These are phyloP conservation scores for Colletotrichum tropicale DNA, from an alignment of 2,329 filamentous ascomycete genomes.

Conservation along the genomic window DNA sequence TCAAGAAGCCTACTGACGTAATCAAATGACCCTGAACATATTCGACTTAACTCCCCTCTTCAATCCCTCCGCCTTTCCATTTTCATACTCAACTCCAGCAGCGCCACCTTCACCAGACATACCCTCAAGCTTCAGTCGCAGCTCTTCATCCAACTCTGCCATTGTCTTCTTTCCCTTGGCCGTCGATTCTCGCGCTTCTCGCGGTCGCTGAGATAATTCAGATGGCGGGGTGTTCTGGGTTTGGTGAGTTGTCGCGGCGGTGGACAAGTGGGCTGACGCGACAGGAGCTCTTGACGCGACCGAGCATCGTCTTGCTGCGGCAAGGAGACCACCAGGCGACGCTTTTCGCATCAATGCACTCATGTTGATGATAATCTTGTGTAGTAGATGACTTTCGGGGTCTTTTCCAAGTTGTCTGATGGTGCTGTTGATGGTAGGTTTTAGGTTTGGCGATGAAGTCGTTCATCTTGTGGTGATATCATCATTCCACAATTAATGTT, in stretches of 20 bases:
- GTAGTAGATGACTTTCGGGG: accelerated
- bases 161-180: constrained; percentile 52
- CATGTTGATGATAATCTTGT: not conserved
- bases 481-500: not conserved
- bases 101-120: constrained; percentile 73
- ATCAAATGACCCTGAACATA: constrained; percentile 74
- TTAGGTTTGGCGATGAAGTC: not conserved
- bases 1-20: not conserved
- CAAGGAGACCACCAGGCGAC: not conserved
- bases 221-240: not conserved
- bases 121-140: constrained; percentile 68
- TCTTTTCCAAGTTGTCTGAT: not conserved
- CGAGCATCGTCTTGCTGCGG: not conserved
- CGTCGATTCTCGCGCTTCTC: not conserved
- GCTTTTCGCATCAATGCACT: not conserved
- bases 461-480: not conserved
- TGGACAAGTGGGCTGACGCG: not conserved
- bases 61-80: constrained; percentile 74
- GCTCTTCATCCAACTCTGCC: constrained; percentile 69
- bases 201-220: not conserved
- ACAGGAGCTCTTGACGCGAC: not conserved
- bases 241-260: not conserved
- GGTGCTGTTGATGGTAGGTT: not conserved
- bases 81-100: constrained; percentile 75
- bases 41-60: constrained; percentile 77